Evolutionary conservation across 257 asterid genomes (phyloP).

Genomic region (Mentha longifolia): DNA sequence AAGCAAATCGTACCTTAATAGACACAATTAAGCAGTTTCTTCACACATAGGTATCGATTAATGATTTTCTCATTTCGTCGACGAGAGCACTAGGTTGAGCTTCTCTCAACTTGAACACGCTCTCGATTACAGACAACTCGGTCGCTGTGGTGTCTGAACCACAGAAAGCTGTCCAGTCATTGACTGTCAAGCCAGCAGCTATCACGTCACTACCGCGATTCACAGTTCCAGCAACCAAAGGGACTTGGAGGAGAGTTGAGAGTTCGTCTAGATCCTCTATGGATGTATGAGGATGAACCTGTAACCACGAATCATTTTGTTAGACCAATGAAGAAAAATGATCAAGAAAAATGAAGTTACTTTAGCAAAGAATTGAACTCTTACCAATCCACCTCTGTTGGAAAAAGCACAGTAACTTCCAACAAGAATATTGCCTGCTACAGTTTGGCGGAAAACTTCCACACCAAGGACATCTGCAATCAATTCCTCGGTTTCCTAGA

Average conservation of each 20-base stretch:
- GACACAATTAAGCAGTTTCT: background rate
- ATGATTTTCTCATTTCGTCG: slow-evolving; percentile 5
- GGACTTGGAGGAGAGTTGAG: slow-evolving; percentile 90
- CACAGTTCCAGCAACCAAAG: slow-evolving; percentile 86
- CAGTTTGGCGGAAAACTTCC: slow-evolving; percentile 84
- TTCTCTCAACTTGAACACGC: slow-evolving; percentile 46
- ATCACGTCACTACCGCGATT: slow-evolving; percentile 90
- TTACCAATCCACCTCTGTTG: slow-evolving; percentile 93
- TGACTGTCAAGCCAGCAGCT: slow-evolving; percentile 60
- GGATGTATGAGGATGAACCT: slow-evolving; percentile 94
- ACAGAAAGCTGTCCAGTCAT: slow-evolving; percentile 87
- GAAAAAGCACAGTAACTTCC: slow-evolving; percentile 85
- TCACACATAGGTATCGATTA: slow-evolving; percentile 2
- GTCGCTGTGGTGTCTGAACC: slow-evolving; percentile 96
- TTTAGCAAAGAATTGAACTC: slow-evolving; percentile 14
- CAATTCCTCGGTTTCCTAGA: too few species aligned
- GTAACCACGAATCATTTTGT: slow-evolving; percentile 10
- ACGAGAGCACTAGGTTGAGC: slow-evolving; percentile 58
- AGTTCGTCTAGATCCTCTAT: slow-evolving; percentile 88
- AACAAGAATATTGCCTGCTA: slow-evolving; percentile 86
- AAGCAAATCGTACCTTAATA: background rate
- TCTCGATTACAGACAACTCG: slow-evolving; percentile 79
- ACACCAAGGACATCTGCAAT: too few species aligned
- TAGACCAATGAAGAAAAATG: background rate
- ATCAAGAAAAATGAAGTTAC: background rate